Conservation (phyloP, 1,284 basidiomycete species). For the Pseudozyma sp. region DNA sequence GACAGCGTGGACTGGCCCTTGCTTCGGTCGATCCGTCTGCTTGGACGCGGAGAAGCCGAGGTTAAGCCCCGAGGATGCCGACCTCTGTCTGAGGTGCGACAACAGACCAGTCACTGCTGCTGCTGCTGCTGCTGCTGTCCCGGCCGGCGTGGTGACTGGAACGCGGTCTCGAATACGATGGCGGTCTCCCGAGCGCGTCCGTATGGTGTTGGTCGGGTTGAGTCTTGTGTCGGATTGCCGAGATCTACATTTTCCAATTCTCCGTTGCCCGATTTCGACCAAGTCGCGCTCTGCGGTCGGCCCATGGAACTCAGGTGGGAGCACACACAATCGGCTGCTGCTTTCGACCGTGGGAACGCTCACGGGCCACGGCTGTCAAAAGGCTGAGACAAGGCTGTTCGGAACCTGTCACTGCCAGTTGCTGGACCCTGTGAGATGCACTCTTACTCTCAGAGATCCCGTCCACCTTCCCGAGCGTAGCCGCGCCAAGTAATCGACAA, state of each 20-base stretch:
- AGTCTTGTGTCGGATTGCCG: neutral
- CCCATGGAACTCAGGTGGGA: too few relatives aligned
- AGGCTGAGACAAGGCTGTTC: too few relatives aligned
- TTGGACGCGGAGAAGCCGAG: slow-evolving; percentile 1
- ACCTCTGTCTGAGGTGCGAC: neutral
- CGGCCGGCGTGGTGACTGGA: too few relatives aligned
- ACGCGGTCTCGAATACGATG: slow-evolving; percentile 31
- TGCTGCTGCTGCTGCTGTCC: neutral
- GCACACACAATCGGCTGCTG: too few relatives aligned
- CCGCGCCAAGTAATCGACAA: too few relatives aligned
- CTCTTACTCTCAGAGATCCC: too few relatives aligned
- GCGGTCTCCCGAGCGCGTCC: slow-evolving; percentile 5
- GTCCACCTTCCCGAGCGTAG: too few relatives aligned
- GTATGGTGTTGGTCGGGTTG: slow-evolving; percentile 8
- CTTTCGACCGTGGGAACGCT: too few relatives aligned
- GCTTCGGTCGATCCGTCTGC: slow-evolving; percentile 3
- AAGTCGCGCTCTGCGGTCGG: neutral
- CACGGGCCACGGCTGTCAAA: too few relatives aligned
- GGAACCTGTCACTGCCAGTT: too few relatives aligned
- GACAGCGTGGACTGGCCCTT: neutral
- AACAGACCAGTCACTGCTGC: neutral
- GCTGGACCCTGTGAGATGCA: too few relatives aligned
- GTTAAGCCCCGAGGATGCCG: slow-evolving; percentile 5
- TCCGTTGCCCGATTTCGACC: slow-evolving; percentile 1
- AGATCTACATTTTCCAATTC: neutral